These are phyloP conservation scores for Naganishia vaughanmartiniae DNA, from an alignment of 768 basidiomycete species.

Conservation along the genomic window DNA sequence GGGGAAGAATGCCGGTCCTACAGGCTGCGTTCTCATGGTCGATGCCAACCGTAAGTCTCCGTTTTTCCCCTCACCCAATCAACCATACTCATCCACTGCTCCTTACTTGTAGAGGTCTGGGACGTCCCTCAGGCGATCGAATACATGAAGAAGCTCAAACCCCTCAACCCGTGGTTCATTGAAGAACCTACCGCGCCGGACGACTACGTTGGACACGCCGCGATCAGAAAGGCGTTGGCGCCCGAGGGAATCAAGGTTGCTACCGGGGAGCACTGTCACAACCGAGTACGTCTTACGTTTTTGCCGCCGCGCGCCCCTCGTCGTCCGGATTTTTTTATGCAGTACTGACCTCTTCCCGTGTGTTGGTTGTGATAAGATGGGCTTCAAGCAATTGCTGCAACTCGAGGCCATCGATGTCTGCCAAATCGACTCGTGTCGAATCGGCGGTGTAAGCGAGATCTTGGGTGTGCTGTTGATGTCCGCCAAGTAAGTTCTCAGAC, in stretches of 20 bases:
- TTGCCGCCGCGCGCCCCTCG: no score
- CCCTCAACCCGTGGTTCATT: conserved; percentile 90
- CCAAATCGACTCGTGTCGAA: conserved; percentile 90
- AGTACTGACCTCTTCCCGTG: background rate
- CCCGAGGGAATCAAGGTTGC: conserved; percentile 82
- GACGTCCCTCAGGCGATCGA: conserved; percentile 90
- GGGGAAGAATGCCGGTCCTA: conserved; percentile 91
- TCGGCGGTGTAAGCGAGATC: conserved; percentile 93
- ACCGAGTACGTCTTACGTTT: conserved; percentile 55
- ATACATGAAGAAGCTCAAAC: conserved; percentile 73
- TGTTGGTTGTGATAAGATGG: conserved; percentile 56
- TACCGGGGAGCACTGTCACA: conserved; percentile 92
- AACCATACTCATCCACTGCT: background rate
- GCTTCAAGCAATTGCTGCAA: conserved; percentile 92
- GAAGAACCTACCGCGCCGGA: conserved; percentile 92
- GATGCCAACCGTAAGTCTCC: conserved; percentile 67
- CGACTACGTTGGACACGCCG: conserved; percentile 68
- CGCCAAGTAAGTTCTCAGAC: conserved; percentile 59
- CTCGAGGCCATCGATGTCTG: conserved; percentile 86
- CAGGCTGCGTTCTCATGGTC: conserved; percentile 92
- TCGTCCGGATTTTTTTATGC: background rate
- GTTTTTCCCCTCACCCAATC: no score
- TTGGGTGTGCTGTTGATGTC: conserved; percentile 84
- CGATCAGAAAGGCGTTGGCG: conserved; percentile 66
- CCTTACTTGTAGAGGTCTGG: conserved; percentile 60